Evolutionary conservation across 176 grass and related monocot genomes (phyloP).

Genomic region (Oryza coarctata): DNA sequence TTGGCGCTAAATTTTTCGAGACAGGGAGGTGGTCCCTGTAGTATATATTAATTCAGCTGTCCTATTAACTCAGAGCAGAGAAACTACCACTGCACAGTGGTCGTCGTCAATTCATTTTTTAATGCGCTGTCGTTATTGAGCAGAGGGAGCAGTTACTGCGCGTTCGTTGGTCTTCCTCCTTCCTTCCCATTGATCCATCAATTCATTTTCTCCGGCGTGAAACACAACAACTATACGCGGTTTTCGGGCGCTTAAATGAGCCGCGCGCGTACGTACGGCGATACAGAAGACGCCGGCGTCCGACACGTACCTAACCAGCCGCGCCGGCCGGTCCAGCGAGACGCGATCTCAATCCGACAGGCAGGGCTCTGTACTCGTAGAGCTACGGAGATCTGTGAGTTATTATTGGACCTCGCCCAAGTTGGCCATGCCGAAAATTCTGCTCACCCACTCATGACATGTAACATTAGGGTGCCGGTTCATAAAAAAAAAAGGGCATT

Average conservation of each 20-base stretch:
- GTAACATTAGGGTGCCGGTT: too few species aligned
- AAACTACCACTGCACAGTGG: background rate
- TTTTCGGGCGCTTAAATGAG: conserved; percentile 17
- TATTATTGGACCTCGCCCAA: background rate
- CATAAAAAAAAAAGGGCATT: too few species aligned
- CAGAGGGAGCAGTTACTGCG: too few species aligned
- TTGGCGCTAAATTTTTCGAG: conserved; percentile 27
- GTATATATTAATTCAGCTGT: conserved; percentile 26
- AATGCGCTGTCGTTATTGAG: too few species aligned
- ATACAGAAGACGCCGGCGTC: background rate
- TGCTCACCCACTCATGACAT: background rate
- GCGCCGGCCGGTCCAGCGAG: too few species aligned
- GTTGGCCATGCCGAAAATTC: conserved; percentile 11
- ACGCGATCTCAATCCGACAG: background rate
- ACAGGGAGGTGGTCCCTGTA: conserved; percentile 2
- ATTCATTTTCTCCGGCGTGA: background rate
- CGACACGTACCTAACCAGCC: conserved; percentile 20
- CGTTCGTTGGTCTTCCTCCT: background rate
- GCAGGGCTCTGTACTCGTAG: background rate
- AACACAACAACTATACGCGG: background rate
- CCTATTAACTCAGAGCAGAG: conserved; percentile 6
- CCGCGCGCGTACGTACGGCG: conserved; percentile 14
- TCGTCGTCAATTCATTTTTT: background rate
- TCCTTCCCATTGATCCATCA: background rate
- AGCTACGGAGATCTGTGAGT: background rate